Conservation (phyloP, 495 filamentous ascomycete species). For the Neurospora sp. region DNA sequence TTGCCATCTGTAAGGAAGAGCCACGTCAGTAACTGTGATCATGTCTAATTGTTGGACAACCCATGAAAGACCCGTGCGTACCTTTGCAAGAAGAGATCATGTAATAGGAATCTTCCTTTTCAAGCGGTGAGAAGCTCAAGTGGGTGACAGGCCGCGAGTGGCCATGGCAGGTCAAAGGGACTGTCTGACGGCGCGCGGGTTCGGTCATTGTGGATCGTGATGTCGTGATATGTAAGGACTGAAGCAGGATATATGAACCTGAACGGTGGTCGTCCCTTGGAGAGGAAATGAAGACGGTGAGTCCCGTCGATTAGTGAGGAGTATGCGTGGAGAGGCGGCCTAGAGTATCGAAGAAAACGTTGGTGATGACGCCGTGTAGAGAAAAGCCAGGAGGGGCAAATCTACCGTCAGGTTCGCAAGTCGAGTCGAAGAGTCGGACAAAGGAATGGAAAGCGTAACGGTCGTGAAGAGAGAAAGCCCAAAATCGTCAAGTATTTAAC, state of each 20-base stretch:
- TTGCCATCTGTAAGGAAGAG: conserved; percentile 61
- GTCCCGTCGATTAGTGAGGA: background rate
- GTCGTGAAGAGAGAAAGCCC: conserved; percentile 12
- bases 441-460: conserved; percentile 16
- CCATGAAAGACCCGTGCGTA: conserved; percentile 22
- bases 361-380: background rate
- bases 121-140: conserved; percentile 79
- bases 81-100: conserved; percentile 98
- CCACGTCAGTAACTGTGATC: background rate
- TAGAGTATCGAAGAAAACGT: background rate
- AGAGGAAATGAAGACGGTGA: background rate
- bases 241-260: background rate
- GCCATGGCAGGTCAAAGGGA: conserved; percentile 93
- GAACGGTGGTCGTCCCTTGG: background rate
- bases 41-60: background rate
- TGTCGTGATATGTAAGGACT: background rate
- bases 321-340: background rate
- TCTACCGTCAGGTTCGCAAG: background rate
- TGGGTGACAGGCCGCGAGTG: conserved; percentile 95
- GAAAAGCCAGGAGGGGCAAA: background rate
- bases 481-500: conserved; percentile 6
- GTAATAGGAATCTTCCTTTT: conserved; percentile 79
- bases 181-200: conserved; percentile 45
- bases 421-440: conserved; percentile 1
- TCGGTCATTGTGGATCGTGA: conserved; percentile 28